Evolutionary conservation across 2,329 filamentous ascomycete genomes (phyloP).

Genomic region (Onygenales sp.): DNA sequence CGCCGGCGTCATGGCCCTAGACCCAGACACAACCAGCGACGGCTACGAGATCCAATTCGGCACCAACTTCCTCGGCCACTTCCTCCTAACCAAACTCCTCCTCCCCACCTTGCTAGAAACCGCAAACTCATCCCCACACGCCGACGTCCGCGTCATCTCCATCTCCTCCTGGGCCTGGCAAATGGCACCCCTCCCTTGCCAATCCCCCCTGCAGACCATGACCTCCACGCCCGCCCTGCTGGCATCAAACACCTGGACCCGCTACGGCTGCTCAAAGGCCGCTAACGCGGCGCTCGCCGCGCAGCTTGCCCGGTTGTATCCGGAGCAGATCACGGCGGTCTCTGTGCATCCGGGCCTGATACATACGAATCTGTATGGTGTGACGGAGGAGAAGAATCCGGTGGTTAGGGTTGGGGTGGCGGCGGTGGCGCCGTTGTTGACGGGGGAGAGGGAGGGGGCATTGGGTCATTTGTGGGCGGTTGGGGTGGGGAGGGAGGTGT

Average conservation of each 20-base stretch:
- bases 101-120: constrained; percentile 32
- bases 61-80: constrained; percentile 40
- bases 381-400: constrained; percentile 18
- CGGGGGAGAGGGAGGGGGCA: constrained; percentile 25
- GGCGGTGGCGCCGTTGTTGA: constrained; percentile 19
- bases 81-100: constrained; percentile 35
- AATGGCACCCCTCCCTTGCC: constrained; percentile 19
- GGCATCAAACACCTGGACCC: constrained; percentile 29
- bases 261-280: constrained; percentile 44
- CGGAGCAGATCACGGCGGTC: constrained; percentile 31
- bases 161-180: constrained; percentile 28
- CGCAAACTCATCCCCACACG: constrained; percentile 9
- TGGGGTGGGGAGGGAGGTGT: constrained; percentile 19
- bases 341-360: constrained; percentile 43
- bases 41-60: constrained; percentile 38
- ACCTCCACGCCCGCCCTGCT: constrained; percentile 27
- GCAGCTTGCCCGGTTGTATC: constrained; percentile 37
- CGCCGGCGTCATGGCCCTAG: constrained; percentile 38
- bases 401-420: constrained; percentile 16
- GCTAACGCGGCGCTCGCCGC: constrained; percentile 40
- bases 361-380: constrained; percentile 29
- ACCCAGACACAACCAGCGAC: constrained; percentile 27
- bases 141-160: constrained; percentile 28
- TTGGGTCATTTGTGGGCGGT: constrained; percentile 35
- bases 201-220: constrained; percentile 21